Conservation (phyloP, 2,329 filamentous ascomycete species). For the Hypoxylon sp. region DNA sequence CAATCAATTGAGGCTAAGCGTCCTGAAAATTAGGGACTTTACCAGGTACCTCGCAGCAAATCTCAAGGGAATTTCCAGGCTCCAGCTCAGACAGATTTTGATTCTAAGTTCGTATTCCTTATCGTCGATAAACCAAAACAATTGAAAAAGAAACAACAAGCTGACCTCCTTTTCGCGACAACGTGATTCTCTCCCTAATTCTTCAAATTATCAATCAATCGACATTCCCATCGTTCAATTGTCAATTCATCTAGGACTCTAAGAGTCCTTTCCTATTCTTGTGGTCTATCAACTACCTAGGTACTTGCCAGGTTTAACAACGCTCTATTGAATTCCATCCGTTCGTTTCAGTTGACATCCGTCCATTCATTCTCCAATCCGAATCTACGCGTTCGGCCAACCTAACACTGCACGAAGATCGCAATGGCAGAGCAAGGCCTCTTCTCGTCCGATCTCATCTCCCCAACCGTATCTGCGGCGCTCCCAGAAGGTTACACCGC, state of each 20-base stretch:
- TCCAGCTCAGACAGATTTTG: slow-evolving; percentile 25
- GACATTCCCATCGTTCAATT: not conserved
- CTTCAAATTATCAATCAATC: slow-evolving; percentile 1
- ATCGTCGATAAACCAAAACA: slow-evolving; percentile 25
- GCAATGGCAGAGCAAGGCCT: slow-evolving; percentile 69
- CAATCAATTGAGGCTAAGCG: slow-evolving; percentile 42
- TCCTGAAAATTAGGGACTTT: slow-evolving; percentile 20
- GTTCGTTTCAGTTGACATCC: slow-evolving; percentile 6
- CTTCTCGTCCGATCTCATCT: slow-evolving; percentile 83
- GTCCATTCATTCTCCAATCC: not conserved
- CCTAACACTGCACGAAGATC: slow-evolving; percentile 1
- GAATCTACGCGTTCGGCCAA: not conserved
- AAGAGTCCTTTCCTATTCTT: not conserved
- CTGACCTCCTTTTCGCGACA: slow-evolving; percentile 2
- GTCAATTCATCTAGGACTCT: not conserved
- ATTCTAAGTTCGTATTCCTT: slow-evolving; percentile 42
- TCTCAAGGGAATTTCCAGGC: slow-evolving; percentile 22
- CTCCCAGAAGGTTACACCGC: slow-evolving; percentile 87
- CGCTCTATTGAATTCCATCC: not conserved
- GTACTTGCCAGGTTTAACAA: not conserved
- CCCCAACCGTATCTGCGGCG: slow-evolving; percentile 75
- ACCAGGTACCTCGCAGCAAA: slow-evolving; percentile 14
- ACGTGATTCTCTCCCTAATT: not conserved
- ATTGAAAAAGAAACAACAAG: slow-evolving; percentile 8
- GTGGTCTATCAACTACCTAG: not conserved